Base-by-base conservation (phyloP, 441 rosid genomes). In the Kokia cookei region DNA sequence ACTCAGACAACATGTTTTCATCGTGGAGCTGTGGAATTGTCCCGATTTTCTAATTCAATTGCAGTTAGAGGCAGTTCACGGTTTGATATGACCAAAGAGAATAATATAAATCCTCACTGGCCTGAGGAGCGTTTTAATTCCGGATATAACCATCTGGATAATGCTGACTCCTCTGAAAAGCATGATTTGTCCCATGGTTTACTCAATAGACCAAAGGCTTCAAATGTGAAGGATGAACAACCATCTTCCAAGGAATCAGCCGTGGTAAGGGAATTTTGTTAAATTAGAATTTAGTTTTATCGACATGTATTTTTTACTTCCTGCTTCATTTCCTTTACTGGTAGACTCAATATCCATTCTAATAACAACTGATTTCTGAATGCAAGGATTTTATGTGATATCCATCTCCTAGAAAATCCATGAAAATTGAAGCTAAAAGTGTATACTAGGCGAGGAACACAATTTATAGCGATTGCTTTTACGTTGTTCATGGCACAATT, bases 21-120 rank as follows among this genome's bases (percentile, higher is more conserved):
- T 47, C 84, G 75, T 0, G 86, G 85, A 22, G 84, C 85, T 59
- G 62, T 85, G 7, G 82, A 84, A 2, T 72, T 90, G 71, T 87
- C 93, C 69, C 85, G 89, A 85, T 91, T 85, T 82, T 87, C 98
- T 61, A 91, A 86, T 81, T 91, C 96, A 3, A 84, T 91, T 76
- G 94, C 90, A n/a, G 78, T 75, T 42, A 85, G 96, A 84, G 92
- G 89, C 65, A 73, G 81, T 57, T 85, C 97, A n/a, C 84, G 80
- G 55, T 80, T 87, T 58, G 89, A 87, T 77, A 82, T 82, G 67
- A 69, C 81, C 72, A 80, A 83, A 74, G 85, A 76, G 71, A 71
- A 74, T 13, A 68, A 69, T 54, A 72, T 43, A 15, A 79, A 78
- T 67, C 55, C 75, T 22, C 82, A 76, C 51, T 88, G 88, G 91